Evolutionary conservation across 371 early-diverging fungal species (phyloP), one percentile per base, ranked within the genome.

Genomic region (Synchytrium microbalum): DNA sequence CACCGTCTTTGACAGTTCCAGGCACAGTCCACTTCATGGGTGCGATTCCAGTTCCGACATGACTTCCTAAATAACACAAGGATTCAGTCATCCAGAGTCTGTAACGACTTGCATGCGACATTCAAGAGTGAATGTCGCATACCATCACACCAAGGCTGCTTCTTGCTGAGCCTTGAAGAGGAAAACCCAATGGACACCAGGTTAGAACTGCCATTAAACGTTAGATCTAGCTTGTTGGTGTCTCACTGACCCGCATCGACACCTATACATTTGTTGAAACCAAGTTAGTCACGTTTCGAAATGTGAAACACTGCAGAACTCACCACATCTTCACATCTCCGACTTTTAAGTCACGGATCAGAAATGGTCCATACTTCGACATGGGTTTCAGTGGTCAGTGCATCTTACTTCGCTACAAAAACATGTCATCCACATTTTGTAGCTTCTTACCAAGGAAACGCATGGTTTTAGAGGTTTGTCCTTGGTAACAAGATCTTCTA

Each of bases 61-160:
- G 76, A 57, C 61, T 63, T 24, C 63, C 68, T 60, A 29, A 1
- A 14, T 16, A 28, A 32, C 32, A 28, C 19, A 5, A 38, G n/a
- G 46, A 10, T 38, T 38, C 46, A 38, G 46, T 38, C n/a, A n/a
- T n/a, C n/a, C n/a, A n/a, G n/a, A 1, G 29, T 25, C 27, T 58
- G 46, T 30, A 1, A 26, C 38, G 26, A 62, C 23, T 5, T 60
- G 60, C 46, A 32, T 23, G 3, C 3, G 31, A 1, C 19, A 1
- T 19, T 31, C 30, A 26, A 10, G n/a, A 33, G n/a, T 26, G 54
- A 55, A 16, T 3, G 38, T 46, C 29, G 30, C 64, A 28, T 54
- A 71, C 75, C 46, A 62, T 75, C 75, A 52, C 75, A 75, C 75
- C 75, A 75, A 0, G 75, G 75, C 57, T 75, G 75, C 30, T 61